Conservation (phyloP, 2,329 filamentous ascomycete species). For the Aspergillus tubingensis region DNA sequence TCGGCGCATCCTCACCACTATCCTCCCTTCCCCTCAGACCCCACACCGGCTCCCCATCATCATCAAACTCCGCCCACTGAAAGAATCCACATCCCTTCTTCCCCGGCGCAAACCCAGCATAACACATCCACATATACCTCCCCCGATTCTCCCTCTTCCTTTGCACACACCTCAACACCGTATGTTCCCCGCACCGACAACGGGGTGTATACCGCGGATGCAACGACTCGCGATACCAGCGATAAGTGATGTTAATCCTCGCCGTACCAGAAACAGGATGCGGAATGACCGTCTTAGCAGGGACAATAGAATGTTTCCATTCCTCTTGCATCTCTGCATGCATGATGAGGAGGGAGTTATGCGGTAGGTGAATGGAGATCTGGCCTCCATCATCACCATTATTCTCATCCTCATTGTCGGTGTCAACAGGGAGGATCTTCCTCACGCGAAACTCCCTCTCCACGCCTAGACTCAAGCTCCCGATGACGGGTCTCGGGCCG, state of each 20-base stretch:
- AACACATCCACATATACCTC: slow-evolving; percentile 92
- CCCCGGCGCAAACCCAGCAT: slow-evolving; percentile 57
- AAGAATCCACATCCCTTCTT: slow-evolving; percentile 72
- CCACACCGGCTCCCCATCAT: slow-evolving; percentile 80
- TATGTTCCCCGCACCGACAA: slow-evolving; percentile 72
- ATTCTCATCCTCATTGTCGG: slow-evolving; percentile 22
- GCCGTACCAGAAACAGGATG: slow-evolving; percentile 79
- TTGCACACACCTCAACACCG: slow-evolving; percentile 74
- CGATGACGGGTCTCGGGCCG: slow-evolving; percentile 84
- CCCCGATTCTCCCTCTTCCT: slow-evolving; percentile 74
- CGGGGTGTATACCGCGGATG: slow-evolving; percentile 76
- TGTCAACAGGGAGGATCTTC: slow-evolving; percentile 62
- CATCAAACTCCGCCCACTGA: slow-evolving; percentile 81
- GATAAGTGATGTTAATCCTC: slow-evolving; percentile 92
- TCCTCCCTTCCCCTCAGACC: slow-evolving; percentile 21
- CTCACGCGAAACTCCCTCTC: slow-evolving; percentile 91
- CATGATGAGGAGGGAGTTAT: slow-evolving; percentile 93
- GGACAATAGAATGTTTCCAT: slow-evolving; percentile 88
- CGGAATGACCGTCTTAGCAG: slow-evolving; percentile 74
- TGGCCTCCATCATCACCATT: slow-evolving; percentile 65
- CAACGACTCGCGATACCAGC: slow-evolving; percentile 75
- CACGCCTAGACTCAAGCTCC: slow-evolving; percentile 85
- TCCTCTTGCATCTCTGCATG: slow-evolving; percentile 97
- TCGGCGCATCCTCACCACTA: slow-evolving; percentile 23
- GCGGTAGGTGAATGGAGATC: slow-evolving; percentile 88